Base-by-base conservation (phyloP, 192 early-diverging fungal genomes). In the Mortierella claussenii region DNA sequence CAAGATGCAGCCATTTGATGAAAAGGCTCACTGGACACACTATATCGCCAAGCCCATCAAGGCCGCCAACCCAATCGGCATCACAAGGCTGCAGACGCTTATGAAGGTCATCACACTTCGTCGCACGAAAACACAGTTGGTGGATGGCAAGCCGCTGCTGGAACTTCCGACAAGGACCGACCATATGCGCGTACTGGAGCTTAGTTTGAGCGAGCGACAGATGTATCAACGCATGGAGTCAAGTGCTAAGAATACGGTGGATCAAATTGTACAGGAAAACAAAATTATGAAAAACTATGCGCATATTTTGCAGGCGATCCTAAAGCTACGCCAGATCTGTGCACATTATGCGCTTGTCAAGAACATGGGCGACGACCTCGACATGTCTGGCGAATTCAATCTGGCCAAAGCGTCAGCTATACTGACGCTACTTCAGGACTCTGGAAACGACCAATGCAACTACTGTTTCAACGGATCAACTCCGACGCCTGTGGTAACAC, bases 71-170 rank as follows among this genome's bases (percentile, higher is more conserved):
- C 65, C 70, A 12, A 69, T 75, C 42, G 79, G 79, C 15, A 49
- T 80, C 8, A 60, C 49, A 23, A 58, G 79, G 30, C 51, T 94
- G 7, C 89, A 93, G 55, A 90, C 86, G 1, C 66, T 96, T 2
- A 86, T 95, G 87, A 92, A 93, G 49, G 82, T 83, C 11, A 81
- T 95, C 13, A 87, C 91, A 8, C 78, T 99, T 28, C 92, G 97
- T 5, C 87, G 97, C 30, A 99, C 96, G 47, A 99, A 99, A 69
- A 82, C 86, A 27, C 89, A 91, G 80, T 82, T 81, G 33, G 83
- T 78, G 50, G 81, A 92, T 23, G 94, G 95, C 20, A 86, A 91
- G 45, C 89, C 89, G 2, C 87, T 99, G 56, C 78, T 99, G 10
- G 65, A 82, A 13, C 74, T 99, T 54, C 96, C 96, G 27, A 61